phyloP scores from a whole-genome alignment of 176 grass and related monocot genomes.

The Oryza nivara region DNA sequence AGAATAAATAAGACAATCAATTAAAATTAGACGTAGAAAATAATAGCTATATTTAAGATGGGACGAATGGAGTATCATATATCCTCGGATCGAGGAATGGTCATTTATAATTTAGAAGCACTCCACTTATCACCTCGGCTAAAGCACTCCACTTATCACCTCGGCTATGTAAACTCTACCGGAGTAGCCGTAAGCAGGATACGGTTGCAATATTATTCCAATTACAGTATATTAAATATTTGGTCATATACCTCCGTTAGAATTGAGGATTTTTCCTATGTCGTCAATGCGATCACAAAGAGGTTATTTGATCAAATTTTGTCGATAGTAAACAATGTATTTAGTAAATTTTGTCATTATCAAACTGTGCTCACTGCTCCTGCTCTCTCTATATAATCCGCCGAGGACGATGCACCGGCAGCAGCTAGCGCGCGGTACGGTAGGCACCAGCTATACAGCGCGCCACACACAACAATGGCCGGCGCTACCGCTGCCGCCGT shows the following conservation, averaged over 20 bases:
- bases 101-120: too few species aligned
- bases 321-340: too few species aligned
- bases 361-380: not conserved
- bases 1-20: too few species aligned
- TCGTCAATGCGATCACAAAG: too few species aligned
- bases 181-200: not conserved
- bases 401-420: constrained; percentile 23
- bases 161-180: not conserved
- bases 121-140: not conserved
- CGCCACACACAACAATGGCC: constrained; percentile 30
- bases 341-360: too few species aligned
- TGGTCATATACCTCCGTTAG: too few species aligned
- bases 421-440: not conserved
- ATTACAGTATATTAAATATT: too few species aligned
- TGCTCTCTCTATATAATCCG: not conserved
- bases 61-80: not conserved
- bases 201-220: not conserved
- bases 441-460: not conserved
- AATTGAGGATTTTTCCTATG: too few species aligned
- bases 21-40: too few species aligned
- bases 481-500: not conserved
- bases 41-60: too few species aligned
- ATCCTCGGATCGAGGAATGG: not conserved
- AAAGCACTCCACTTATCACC: not conserved
- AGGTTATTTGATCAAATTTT: too few species aligned